Base-by-base conservation (phyloP, 257 asterid species). In the Plectranthus barbatus region DNA sequence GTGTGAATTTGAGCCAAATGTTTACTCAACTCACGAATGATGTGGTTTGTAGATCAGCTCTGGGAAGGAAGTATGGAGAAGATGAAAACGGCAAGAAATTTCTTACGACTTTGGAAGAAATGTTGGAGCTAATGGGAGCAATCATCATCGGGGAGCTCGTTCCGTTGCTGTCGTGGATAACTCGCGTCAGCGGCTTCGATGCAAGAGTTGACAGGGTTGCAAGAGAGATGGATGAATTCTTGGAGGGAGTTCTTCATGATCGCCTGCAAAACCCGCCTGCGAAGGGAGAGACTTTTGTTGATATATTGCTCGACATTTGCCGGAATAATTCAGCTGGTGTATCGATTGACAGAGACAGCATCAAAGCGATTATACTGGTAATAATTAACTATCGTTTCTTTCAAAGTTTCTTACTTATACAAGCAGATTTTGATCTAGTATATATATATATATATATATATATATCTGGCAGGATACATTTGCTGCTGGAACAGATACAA, bases 401-500 rank as follows among this genome's bases (percentile, higher is more conserved):
- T 31, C 18, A 17, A 11, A 19, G 0, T 24, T 20, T 29, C 14
- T 23, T 3, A 48, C 54, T 59, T 4, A 7, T 9, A 0, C 9
- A 1, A 8, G 1, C 8, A 5, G 4, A 6, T 31, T 23, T 1
- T 4, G n/a, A 23, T 4, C 1, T 4, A 23, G 1, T 23, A 4
- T 4, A 23, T 23, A n/a, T 4, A 23, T 4, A 23, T 1, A 4
- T 4, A 23, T 23, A 23, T 23, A 1, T 4, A 23, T 23, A 1
- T 23, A 1, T 1, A 23, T 23, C 4, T 23, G 4, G 29, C 71
- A 80, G 87, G 90, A 80, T 39, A 13, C 68, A 15, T 55, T 80
- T 39, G 68, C 69, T 0, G 90, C 62, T n/a, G 94, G 94, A 23
- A 85, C 87, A 0, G 87, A 80, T 42, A 78, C 87, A 2, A 49